Evolutionary conservation across 805 yeast species (phyloP), one percentile per base, ranked within the genome.

Genomic region (Saccharomycopsis olivae): DNA sequence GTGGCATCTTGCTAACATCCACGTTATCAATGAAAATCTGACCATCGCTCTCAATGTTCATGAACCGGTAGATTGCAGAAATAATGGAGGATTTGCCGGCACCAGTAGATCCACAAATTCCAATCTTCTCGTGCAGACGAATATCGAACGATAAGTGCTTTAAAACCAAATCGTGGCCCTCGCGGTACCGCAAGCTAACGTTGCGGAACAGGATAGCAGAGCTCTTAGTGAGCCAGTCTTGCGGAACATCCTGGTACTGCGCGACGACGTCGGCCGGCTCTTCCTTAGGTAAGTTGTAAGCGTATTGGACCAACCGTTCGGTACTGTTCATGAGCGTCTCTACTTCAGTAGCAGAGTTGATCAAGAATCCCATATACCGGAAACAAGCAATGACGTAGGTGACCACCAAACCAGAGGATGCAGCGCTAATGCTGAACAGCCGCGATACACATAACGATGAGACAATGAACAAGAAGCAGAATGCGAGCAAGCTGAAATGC

Each of bases 21-120:
- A 79, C 54, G 4, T 75, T 89, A 58, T 85, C 95, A 51, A 85
- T 77, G 2, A 51, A 41, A 37, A 85, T 73, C 13, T 49, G 42
- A 11, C 82, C 81, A 10, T 61, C 54, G 15, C 60, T 58, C n/a
- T 28, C 30, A 25, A 77, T 57, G 52, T 84, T 94, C 34, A 69
- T 61, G 24, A 82, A 60, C 47, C 94, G 66, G 59, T 77, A 83
- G 38, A 82, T 59, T 0, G 85, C 81, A 24, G 73, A 66, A 75
- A 80, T 75, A 39, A 83, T 74, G 2, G 88, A 73, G n/a, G 83
- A 73, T 55, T 83, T 83, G 40, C 82, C 82, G 34, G 81, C 81
- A 39, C 82, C 82, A 1, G 81, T 75, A 54, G 80, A 64, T 39
- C 82, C 82, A 61, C 79, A 73, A 39, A 75, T 71, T 36, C 81